Base-by-base conservation (phyloP, 2,329 filamentous ascomycete species). In the Apiospora kogelbergensis region DNA sequence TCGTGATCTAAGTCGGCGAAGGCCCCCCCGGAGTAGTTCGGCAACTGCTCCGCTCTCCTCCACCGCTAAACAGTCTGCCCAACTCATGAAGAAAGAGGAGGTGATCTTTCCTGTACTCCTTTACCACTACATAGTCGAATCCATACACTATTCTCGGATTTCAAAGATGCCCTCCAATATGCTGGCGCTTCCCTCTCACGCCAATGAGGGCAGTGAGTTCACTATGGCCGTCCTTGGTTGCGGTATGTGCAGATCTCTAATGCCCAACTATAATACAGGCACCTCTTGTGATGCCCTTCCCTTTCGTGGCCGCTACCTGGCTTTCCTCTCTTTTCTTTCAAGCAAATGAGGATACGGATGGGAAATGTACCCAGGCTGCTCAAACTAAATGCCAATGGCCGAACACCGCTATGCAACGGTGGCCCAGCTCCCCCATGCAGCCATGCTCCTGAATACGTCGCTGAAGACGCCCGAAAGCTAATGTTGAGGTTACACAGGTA, bases 151-250 rank as follows among this genome's bases (percentile, higher is more conserved):
- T 10, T 17, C 17, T 30, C 24, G n/a, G 44, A n/a, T 17, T 46
- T 60, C 63, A 67, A 63, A 37, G 5, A 60, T 60, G 53, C 53
- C 53, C 20, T 37, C 30, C 53, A 26, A 60, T 9, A 78, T 78
- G 77, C 71, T 79, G 70, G 77, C 77, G 13, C 71, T 79, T 33
- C 77, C 77, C 13, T 74, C 78, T 46, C 72, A 76, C 63, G 74
- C 70, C 4, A 75, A 81, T 69, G 81, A 81, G 69, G 78, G 79
- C 75, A 77, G 79, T 60, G 75, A 78, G 40, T 86, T 94, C 72
- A 95, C 92, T 73, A 86, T 97, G 82, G 89, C 93, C 71, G 89
- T 96, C 71, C 85, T 97, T 69, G 94, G 94, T 75, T 96, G 93
- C 80, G 93, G 93, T 92, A 68, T 30, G 68, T 66, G 22, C 48